phyloP scores from a whole-genome alignment of 2,329 filamentous ascomycete genomes.

The Colletotrichum sansevieriae region DNA sequence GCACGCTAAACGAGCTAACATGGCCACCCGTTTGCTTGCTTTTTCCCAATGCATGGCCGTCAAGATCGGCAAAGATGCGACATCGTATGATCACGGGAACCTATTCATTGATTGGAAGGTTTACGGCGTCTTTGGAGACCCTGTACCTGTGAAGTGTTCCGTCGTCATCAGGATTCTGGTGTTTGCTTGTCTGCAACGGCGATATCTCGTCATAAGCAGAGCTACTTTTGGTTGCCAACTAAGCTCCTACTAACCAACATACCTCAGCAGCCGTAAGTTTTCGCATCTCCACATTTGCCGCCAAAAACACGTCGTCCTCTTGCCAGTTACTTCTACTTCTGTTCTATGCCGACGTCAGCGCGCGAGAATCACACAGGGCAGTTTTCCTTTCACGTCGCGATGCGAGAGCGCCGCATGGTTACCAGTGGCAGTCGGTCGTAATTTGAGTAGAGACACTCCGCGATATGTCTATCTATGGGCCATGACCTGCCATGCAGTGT shows the following conservation, averaged over 20 bases:
- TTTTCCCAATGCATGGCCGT: conserved; percentile 29
- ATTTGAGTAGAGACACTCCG: conserved; percentile 17
- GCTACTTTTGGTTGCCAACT: too few species aligned
- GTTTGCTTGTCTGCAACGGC: conserved; percentile 1
- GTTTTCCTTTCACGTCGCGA: conserved; percentile 8
- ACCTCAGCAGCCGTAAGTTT: background rate
- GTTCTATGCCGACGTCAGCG: conserved; percentile 27
- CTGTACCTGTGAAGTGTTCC: background rate
- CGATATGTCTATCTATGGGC: background rate
- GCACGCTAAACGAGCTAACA: conserved; percentile 6
- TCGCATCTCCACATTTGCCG: background rate
- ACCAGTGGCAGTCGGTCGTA: background rate
- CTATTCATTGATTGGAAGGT: conserved; percentile 13
- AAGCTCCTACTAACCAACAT: background rate
- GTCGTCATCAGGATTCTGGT: background rate
- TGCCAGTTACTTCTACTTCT: conserved; percentile 16
- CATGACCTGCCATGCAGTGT: conserved; percentile 34
- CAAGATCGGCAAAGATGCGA: conserved; percentile 24
- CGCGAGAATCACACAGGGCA: conserved; percentile 26
- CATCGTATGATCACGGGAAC: conserved; percentile 32
- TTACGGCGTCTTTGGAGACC: conserved; percentile 3
- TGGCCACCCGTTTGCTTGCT: conserved; percentile 24
- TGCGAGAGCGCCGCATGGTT: background rate
- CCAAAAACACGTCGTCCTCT: background rate
- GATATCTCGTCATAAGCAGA: background rate